A percentile compares a stretch with the other conserved stretches of the same genome.
Conservation (phyloP, 371 early-diverging fungal genomes). For the Catenaria anguillulae region DNA sequence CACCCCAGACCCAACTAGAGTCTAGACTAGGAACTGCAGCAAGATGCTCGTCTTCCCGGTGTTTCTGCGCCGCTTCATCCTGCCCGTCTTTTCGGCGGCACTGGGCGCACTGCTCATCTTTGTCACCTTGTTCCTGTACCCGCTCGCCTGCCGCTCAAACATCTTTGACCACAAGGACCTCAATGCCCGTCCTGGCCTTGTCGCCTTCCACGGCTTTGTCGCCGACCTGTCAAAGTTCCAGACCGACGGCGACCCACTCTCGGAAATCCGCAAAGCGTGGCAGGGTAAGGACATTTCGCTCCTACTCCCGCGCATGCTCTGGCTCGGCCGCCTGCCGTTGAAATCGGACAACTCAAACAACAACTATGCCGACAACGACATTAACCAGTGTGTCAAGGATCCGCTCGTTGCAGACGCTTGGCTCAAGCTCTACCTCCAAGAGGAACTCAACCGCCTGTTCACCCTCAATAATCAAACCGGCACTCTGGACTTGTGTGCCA, state of each 20-base stretch:
- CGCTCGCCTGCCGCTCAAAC: not conserved
- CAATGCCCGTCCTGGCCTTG: not conserved
- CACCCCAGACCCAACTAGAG: too few relatives aligned
- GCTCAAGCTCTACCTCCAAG: not conserved
- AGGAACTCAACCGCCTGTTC: too few relatives aligned
- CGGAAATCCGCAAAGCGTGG: not conserved
- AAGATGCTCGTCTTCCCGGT: too few relatives aligned
- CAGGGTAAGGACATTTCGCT: not conserved
- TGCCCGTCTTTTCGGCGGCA: not conserved
- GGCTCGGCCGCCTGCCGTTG: not conserved
- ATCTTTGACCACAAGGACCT: not conserved
- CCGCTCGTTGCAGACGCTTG: not conserved
- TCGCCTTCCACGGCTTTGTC: conserved; percentile 5
- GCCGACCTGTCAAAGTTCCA: not conserved
- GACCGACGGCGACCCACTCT: not conserved
- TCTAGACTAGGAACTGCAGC: too few relatives aligned
- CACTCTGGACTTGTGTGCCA: too few relatives aligned
- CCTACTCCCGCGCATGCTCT: not conserved
- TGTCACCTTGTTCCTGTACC: not conserved
- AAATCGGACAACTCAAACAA: not conserved
- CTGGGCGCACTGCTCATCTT: not conserved
- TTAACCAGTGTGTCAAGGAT: not conserved
- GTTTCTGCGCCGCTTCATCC: not conserved
- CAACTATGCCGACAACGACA: not conserved
- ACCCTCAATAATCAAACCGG: too few relatives aligned